These are phyloP conservation scores for Lactifluus echinatus DNA, from an alignment of 768 basidiomycete species.

Conservation along the genomic window DNA sequence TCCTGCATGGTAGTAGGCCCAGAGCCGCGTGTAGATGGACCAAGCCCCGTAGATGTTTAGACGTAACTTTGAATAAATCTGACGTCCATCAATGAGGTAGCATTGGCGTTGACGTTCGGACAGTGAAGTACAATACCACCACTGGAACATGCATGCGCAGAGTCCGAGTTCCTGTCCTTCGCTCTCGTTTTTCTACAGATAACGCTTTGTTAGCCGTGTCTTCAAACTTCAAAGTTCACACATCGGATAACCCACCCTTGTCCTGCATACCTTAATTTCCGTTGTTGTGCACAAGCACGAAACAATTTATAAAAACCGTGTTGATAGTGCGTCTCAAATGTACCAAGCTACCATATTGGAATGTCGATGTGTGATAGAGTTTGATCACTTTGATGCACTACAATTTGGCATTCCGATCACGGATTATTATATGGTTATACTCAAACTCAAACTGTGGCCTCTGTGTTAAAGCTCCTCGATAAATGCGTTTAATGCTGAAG, in stretches of 20 bases:
- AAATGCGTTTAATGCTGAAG: neutral
- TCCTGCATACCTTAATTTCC: constrained; percentile 35
- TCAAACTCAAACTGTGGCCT: neutral
- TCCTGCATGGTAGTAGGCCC: too few species aligned
- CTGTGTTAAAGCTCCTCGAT: neutral
- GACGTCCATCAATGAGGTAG: constrained; percentile 59
- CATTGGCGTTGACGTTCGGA: constrained; percentile 45
- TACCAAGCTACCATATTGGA: too few species aligned
- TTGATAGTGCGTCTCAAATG: too few species aligned
- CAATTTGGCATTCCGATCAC: neutral
- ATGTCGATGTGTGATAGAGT: constrained; percentile 24
- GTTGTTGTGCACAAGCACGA: too few species aligned
- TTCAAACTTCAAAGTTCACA: too few species aligned
- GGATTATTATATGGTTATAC: neutral
- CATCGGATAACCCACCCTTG: constrained; percentile 47
- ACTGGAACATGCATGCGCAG: constrained; percentile 48
- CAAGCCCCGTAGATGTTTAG: constrained; percentile 43
- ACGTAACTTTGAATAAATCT: constrained; percentile 45
- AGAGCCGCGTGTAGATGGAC: too few species aligned
- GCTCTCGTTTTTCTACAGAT: constrained; percentile 59
- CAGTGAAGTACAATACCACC: constrained; percentile 48
- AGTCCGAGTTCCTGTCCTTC: constrained; percentile 62
- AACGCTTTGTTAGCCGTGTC: constrained; percentile 31
- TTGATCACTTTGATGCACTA: too few species aligned
- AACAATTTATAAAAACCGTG: too few species aligned